Base-by-base conservation (phyloP, 495 filamentous ascomycete genomes). In the Talaromyces nanjingensis region DNA sequence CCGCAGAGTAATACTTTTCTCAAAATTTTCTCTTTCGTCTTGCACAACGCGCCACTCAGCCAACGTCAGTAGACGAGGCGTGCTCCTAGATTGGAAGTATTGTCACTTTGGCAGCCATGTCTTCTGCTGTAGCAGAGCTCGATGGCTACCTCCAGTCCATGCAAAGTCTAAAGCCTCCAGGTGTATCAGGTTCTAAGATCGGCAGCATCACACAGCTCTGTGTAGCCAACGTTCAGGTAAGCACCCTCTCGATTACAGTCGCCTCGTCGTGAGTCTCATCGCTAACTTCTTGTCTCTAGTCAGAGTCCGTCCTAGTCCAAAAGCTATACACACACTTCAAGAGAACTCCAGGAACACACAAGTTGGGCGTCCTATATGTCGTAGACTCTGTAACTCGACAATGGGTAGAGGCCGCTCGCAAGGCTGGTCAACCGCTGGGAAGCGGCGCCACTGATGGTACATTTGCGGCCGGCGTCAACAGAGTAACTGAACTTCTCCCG, bases 341-440 rank as follows among this genome's bases (percentile, higher is more conserved):
- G 77, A 96, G 92, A 79, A 87, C 92, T 66, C 93, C 92, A 55
- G 85, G 85, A 70, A 93, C 92, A 72, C 93, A 98, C 85, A 98
- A 98, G 80, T 82, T 98, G 80, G 94, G 94, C 76, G 92, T 97
- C 72, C 88, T 98, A 80, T 98, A 98, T 88, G 92, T 98, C 80
- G 91, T 98, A 96, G 96, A 98, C 84, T 96, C 93, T 84, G 92
- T 98, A 87, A 92, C 92, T 74, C 90, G 94, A 77, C 91, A 93
- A 79, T 98, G 96, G 92, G 86, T 96, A 85, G 93, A 98, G 75
- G 89, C 90, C 74, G 96, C 94, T 66, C 92, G 91, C 76, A 86
- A 86, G 67, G 83, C 88, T 65, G 91, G 91, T 65, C 92, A 98
- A 74, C 80, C 87, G 63, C 81, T 92, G 71, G 90, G 88, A 72